Percentiles rank a stretch among this genome's conserved stretches.
Conservation (phyloP, 2,329 filamentous ascomycete species). For the Fusarium fujikuroi region DNA sequence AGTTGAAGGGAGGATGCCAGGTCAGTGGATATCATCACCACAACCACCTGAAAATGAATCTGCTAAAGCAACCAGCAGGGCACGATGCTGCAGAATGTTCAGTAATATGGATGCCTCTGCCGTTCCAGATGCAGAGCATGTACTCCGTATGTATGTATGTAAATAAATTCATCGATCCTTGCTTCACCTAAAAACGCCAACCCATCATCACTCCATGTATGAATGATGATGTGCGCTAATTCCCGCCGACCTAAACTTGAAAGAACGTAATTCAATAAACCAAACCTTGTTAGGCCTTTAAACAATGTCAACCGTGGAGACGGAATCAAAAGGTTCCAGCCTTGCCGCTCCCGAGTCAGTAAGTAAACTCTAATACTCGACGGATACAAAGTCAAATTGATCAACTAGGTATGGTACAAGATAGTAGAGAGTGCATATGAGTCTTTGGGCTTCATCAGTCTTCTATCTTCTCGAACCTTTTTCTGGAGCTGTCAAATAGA, state of each 20-base stretch:
- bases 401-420: not conserved
- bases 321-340: slow-evolving; percentile 1
- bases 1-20: not conserved
- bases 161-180: not conserved
- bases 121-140: not conserved
- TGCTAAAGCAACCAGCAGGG: not conserved
- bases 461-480: slow-evolving; percentile 7
- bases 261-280: slow-evolving; percentile 9
- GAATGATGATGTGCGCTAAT: slow-evolving; percentile 39
- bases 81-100: slow-evolving; percentile 8
- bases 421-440: not conserved
- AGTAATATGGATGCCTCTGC: not conserved
- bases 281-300: slow-evolving; percentile 5
- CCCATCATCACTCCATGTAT: slow-evolving; percentile 16
- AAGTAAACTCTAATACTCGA: slow-evolving; percentile 17
- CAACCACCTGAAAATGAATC: slow-evolving; percentile 38
- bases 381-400: not conserved
- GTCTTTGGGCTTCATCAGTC: not conserved
- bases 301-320: slow-evolving; percentile 3
- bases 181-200: slow-evolving; percentile 10
- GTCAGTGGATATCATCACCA: slow-evolving; percentile 30
- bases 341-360: slow-evolving; percentile 28
- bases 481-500: slow-evolving; percentile 11
- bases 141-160: not conserved
- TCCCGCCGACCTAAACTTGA: slow-evolving; percentile 22